Percentiles rank a stretch among this genome's conserved stretches.
phyloP scores from a whole-genome alignment of 2,329 filamentous ascomycete species.

The Neobulgaria alba region DNA sequence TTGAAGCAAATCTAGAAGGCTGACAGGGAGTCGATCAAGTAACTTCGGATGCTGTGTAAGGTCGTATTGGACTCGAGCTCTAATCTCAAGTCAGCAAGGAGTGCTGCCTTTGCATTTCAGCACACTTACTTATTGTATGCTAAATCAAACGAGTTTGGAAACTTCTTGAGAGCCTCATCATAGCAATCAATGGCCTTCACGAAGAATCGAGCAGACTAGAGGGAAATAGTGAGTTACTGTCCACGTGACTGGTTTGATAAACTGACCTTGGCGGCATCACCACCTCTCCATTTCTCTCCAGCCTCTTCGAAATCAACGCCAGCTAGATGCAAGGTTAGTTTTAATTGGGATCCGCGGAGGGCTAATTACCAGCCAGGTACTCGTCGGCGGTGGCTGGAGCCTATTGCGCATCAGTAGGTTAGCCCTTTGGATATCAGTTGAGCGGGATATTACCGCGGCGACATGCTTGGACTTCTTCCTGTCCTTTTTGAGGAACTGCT shows the following conservation, averaged over 20 bases:
- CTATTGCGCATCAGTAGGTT: conserved; percentile 27
- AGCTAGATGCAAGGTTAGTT: too few relatives aligned
- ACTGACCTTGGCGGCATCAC: conserved; percentile 52
- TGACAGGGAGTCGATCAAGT: conserved; percentile 45
- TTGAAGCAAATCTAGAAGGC: conserved; percentile 45
- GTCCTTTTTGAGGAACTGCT: conserved; percentile 31
- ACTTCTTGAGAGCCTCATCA: conserved; percentile 50
- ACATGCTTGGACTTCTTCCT: conserved; percentile 32
- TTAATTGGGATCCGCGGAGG: neutral
- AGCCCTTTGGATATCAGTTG: neutral
- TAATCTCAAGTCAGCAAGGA: conserved; percentile 27
- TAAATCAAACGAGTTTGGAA: conserved; percentile 57
- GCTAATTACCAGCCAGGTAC: conserved; percentile 46
- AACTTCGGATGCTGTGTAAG: conserved; percentile 59
- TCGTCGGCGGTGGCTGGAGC: conserved; percentile 56
- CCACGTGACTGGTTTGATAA: conserved; percentile 1
- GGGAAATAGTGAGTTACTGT: conserved; percentile 3
- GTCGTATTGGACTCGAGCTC: conserved; percentile 61
- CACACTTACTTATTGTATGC: conserved; percentile 62
- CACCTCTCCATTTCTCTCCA: conserved; percentile 66
- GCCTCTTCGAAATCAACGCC: conserved; percentile 64
- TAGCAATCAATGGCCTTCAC: conserved; percentile 59
- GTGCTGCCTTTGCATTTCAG: neutral
- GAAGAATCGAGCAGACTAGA: conserved; percentile 40
- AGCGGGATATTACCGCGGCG: conserved; percentile 14